Evolutionary conservation across 257 asterid species (phyloP).

Genomic region (Avicennia marina): DNA sequence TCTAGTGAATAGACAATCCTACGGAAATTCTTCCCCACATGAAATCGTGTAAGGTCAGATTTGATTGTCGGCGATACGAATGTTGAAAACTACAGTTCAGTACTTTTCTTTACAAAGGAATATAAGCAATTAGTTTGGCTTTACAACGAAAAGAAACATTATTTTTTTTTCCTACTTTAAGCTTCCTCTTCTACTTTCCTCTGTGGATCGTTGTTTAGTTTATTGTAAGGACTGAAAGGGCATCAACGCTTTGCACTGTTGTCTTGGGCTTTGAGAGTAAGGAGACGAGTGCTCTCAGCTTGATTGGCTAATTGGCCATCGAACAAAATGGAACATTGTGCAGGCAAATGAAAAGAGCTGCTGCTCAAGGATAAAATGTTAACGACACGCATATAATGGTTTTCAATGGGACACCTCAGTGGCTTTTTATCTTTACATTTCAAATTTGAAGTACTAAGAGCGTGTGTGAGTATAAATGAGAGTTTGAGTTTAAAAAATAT

Average conservation of each 20-base stretch:
- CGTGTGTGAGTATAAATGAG: not conserved
- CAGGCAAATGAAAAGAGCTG: too few species aligned
- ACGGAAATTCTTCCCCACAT: not conserved
- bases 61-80: constrained; percentile 53
- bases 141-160: constrained; percentile 46
- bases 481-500: not conserved
- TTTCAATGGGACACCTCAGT: too few species aligned
- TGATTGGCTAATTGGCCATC: too few species aligned
- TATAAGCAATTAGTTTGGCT: constrained; percentile 38
- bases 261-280: too few species aligned
- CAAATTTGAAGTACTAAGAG: too few species aligned
- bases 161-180: constrained; percentile 12
- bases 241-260: constrained; percentile 18
- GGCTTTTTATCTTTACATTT: too few species aligned
- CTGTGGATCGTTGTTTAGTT: not conserved
- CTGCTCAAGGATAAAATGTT: too few species aligned
- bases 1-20: constrained; percentile 20
- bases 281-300: too few species aligned
- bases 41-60: constrained; percentile 29
- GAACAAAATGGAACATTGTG: too few species aligned
- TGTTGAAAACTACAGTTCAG: constrained; percentile 30
- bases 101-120: constrained; percentile 16
- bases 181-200: constrained; percentile 3
- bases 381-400: too few species aligned
- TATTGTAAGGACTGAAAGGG: constrained; percentile 16